Base-by-base conservation (phyloP, 257 asterid genomes). In the Jacaranda mimosifolia region DNA sequence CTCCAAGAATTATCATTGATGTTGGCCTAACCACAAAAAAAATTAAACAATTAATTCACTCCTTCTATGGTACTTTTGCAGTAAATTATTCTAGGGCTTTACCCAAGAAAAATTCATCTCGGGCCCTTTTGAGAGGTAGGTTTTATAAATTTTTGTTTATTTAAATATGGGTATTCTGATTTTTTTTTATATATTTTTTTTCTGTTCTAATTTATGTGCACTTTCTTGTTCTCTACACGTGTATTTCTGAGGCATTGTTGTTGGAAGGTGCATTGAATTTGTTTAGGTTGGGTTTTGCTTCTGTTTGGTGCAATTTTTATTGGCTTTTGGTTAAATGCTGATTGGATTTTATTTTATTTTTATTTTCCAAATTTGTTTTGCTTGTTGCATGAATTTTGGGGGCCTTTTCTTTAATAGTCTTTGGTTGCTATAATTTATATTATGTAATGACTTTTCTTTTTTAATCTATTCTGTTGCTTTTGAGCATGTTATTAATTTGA, bases 71-170 rank as follows among this genome's bases (percentile, higher is more conserved):
- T 57, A 19, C 15, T 36, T 40, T 38, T 63, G n/a, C 59, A 21
- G 7, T 32, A 15, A 11, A 48, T 4, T 63, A n/a, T 57, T 63
- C 72, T 74, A 74, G 79, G 79, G 79, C 63, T 74, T 38, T 48
- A 49, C 72, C 53, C 32, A 19, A 38, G 64, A 15, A 40, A 52
- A 69, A 68, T 45, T 52, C 48, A 60, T 59, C n/a, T 26, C 63
- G 42, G 45, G 70, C 75, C 4, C 48, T 57, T 46, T 14, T 59
- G 4, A 7, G 13, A 69, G 76, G 76, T 77, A 77, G 38, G 45
- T 65, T 56, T 62, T 26, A 19, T 49, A 0, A 19, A 56, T 14
- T 53, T 49, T 26, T 18, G 43, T 21, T 59, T 46, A 26, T 59
- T 14, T 72, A 26, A 26, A 46, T 60, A 9, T 21, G 43, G 21